Conservation (phyloP, 257 asterid genomes). For the Solanum stenotomum region DNA sequence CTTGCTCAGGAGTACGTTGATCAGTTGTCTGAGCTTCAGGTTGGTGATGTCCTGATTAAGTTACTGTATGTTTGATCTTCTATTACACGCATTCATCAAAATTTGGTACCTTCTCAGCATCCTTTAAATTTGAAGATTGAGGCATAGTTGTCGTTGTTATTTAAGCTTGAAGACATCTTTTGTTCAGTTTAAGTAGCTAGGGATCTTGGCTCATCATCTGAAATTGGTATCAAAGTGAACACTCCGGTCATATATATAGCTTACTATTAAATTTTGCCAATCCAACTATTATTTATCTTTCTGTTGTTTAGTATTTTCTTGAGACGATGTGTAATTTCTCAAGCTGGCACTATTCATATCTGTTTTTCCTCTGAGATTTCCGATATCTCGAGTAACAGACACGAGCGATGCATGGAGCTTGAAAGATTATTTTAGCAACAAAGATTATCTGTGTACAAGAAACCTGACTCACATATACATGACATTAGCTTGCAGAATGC, state of each 20-base stretch:
- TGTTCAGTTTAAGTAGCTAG: neutral
- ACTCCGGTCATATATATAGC: neutral
- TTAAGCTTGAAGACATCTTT: neutral
- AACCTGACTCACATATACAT: neutral
- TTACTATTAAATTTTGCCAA: neutral
- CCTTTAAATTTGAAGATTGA: neutral
- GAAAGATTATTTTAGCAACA: neutral
- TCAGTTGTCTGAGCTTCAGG: conserved; percentile 98
- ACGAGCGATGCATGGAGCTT: neutral
- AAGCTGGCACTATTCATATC: neutral
- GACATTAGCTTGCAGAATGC: neutral
- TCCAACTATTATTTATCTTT: neutral
- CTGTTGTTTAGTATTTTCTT: neutral
- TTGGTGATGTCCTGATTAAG: conserved; percentile 5
- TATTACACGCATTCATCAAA: neutral
- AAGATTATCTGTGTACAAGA: neutral
- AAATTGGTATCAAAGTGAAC: neutral
- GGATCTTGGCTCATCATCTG: neutral
- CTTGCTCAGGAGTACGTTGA: conserved; percentile 98
- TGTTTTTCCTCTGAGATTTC: neutral
- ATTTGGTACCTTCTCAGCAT: neutral
- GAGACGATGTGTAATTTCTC: neutral
- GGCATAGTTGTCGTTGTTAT: neutral
- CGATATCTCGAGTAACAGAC: neutral
- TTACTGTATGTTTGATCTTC: neutral